Evolutionary conservation across 2,329 filamentous ascomycete species (phyloP), one percentile per base, ranked within the genome.

Genomic region (Dactylellina cionopaga): DNA sequence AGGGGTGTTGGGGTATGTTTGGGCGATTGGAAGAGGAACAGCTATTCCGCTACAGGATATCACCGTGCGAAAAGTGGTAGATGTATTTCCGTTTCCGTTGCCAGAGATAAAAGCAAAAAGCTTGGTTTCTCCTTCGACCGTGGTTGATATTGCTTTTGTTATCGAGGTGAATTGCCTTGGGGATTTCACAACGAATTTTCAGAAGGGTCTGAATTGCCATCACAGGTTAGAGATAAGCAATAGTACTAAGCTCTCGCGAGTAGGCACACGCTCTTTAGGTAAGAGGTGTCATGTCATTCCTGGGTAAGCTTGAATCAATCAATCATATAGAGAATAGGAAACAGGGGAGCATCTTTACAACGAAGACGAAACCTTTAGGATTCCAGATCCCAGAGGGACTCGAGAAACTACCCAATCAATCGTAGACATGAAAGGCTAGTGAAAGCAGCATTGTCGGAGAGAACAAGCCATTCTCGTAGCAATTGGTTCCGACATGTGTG

Each of bases 1-100:
- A 51, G 47, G 59, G 59, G 37, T 15, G 47, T 35, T 41, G 17
- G 43, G 56, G 22, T 27, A 15, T 35, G 29, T 60, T 39, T 31
- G 17, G 37, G 2, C n/a, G 44, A 60, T 39, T 31, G n/a, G 25
- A 22, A 25, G 49, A 62, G 56, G 56, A 51, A 51, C 39, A 31
- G 46, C 43, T n/a, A 56, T 66, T 51, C 43, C 49, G 39, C 19
- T 39, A 44, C 37, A 25, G 60, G 33, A 31, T 35, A 51, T 33
- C 51, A 29, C 7, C 44, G 56, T 51, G 51, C 51, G 51, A 66
- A 44, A 66, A 56, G 15, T 19, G 15, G 22, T 27, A 27, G 25
- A 47, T 43, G 3, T 55, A 13, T 43, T 56, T 39, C 13, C 17
- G 41, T n/a, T 4, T n/a, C 11, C 24, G 15, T 17, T 17, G 7